Percentiles rank a stretch among this genome's conserved stretches.
Evolutionary conservation across 2,329 filamentous ascomycete genomes (phyloP).

Genomic region (Ophiostoma sp.): DNA sequence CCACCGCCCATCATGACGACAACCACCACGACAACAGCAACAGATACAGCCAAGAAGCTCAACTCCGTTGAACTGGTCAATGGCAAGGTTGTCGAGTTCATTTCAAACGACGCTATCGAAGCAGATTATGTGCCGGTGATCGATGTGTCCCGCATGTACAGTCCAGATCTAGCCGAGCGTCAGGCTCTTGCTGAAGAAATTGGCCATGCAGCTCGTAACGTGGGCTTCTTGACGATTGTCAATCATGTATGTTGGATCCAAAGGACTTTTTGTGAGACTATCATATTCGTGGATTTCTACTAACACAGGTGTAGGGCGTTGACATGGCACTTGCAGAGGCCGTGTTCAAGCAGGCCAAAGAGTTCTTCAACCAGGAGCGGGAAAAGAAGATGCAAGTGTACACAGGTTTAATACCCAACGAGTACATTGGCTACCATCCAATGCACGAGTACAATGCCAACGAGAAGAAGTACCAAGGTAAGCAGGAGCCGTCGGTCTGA

Average conservation of each 20-base stretch:
- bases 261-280: too few species aligned
- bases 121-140: slow-evolving; percentile 44
- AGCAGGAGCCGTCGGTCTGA: neutral
- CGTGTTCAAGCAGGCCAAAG: slow-evolving; percentile 42
- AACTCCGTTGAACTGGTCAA: slow-evolving; percentile 32
- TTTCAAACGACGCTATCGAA: slow-evolving; percentile 33
- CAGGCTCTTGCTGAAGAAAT: slow-evolving; percentile 43
- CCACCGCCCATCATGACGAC: neutral
- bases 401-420: slow-evolving; percentile 41
- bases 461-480: slow-evolving; percentile 41
- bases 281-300: neutral
- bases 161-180: slow-evolving; percentile 38
- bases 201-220: slow-evolving; percentile 42
- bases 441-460: slow-evolving; percentile 44
- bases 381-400: slow-evolving; percentile 51
- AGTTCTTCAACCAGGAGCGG: slow-evolving; percentile 45
- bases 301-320: slow-evolving; percentile 32
- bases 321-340: slow-evolving; percentile 35
- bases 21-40: neutral
- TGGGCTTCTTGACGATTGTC: slow-evolving; percentile 48
- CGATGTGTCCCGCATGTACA: slow-evolving; percentile 45
- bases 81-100: slow-evolving; percentile 32
- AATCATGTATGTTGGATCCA: slow-evolving; percentile 35
- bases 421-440: slow-evolving; percentile 40
- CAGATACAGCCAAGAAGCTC: neutral